A percentile compares a stretch with the other conserved stretches of the same genome.
phyloP scores from a whole-genome alignment of 2,329 filamentous ascomycete genomes.

The Microdochium trichocladiopsis region DNA sequence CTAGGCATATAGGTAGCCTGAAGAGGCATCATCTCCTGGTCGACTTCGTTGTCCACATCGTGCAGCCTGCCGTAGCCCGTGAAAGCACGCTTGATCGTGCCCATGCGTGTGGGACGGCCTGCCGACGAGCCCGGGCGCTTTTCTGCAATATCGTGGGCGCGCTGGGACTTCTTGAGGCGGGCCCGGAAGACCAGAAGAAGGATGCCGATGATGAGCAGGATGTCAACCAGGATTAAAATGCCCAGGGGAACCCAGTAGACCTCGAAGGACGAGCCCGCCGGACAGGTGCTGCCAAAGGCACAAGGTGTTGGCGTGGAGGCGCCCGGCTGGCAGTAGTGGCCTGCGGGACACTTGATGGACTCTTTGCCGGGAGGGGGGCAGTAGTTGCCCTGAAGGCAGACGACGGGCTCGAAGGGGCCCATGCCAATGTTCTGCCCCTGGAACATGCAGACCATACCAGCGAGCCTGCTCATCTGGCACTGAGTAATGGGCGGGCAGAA shows the following conservation, averaged over 20 bases:
- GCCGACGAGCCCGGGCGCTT: constrained; percentile 1
- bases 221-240: constrained; percentile 34
- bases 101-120: constrained; percentile 12
- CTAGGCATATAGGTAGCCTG: constrained; percentile 20
- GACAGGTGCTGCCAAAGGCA: constrained; percentile 35
- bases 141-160: constrained; percentile 8
- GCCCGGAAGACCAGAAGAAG: constrained; percentile 25
- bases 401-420: constrained; percentile 41
- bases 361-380: constrained; percentile 35
- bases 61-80: constrained; percentile 26
- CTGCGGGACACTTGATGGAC: constrained; percentile 34
- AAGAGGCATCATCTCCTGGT: constrained; percentile 28
- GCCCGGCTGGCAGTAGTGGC: constrained; percentile 44
- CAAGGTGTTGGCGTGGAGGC: constrained; percentile 40
- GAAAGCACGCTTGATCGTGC: constrained; percentile 17
- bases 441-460: constrained; percentile 22
- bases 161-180: constrained; percentile 17
- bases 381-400: constrained; percentile 41
- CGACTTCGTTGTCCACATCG: constrained; percentile 14
- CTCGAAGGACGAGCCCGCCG: constrained; percentile 31
- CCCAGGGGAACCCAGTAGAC: constrained; percentile 34
- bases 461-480: constrained; percentile 28
- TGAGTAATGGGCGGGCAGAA: constrained; percentile 30
- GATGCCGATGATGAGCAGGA: constrained; percentile 28
- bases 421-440: constrained; percentile 28